Evolutionary conservation across 371 early-diverging fungal species (phyloP).

Genomic region (Fennellomyces sp.): DNA sequence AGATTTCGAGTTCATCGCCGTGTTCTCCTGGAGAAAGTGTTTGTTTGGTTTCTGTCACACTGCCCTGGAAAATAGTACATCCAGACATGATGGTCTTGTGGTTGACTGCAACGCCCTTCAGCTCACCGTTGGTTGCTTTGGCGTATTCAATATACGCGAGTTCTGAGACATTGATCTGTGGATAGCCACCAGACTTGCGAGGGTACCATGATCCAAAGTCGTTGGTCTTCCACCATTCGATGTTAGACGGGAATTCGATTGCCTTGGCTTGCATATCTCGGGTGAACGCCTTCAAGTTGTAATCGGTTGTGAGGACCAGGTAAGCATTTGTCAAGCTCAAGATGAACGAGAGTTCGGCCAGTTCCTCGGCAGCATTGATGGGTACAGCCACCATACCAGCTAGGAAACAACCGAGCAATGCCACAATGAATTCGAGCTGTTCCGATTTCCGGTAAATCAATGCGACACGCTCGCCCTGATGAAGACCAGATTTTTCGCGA

Average conservation of each 20-base stretch:
- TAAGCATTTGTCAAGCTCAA: conserved; percentile 66
- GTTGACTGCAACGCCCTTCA: conserved; percentile 83
- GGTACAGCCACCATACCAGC: conserved; percentile 87
- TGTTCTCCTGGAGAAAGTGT: conserved; percentile 9
- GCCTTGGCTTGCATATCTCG: conserved; percentile 66
- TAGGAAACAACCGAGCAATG: conserved; percentile 79
- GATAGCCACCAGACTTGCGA: conserved; percentile 50
- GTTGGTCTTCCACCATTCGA: conserved; percentile 82
- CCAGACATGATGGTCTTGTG: conserved; percentile 80
- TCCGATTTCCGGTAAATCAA: conserved; percentile 83
- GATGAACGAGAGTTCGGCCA: conserved; percentile 78
- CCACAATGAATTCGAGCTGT: conserved; percentile 77
- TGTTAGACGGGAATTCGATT: conserved; percentile 63
- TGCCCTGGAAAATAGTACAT: conserved; percentile 47
- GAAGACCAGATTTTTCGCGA: conserved; percentile 55
- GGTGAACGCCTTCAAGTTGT: conserved; percentile 71
- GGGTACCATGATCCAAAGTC: conserved; percentile 68
- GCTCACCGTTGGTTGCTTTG: conserved; percentile 81
- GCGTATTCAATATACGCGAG: conserved; percentile 88
- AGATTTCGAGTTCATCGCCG: neutral
- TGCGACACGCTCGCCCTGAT: conserved; percentile 72
- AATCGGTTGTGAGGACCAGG: conserved; percentile 81
- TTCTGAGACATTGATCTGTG: conserved; percentile 52
- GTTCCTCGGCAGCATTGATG: conserved; percentile 77
- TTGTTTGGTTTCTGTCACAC: conserved; percentile 24